Evolutionary conservation across 345 rosid genomes (phyloP).

Genomic region (Trapa bicornis): DNA sequence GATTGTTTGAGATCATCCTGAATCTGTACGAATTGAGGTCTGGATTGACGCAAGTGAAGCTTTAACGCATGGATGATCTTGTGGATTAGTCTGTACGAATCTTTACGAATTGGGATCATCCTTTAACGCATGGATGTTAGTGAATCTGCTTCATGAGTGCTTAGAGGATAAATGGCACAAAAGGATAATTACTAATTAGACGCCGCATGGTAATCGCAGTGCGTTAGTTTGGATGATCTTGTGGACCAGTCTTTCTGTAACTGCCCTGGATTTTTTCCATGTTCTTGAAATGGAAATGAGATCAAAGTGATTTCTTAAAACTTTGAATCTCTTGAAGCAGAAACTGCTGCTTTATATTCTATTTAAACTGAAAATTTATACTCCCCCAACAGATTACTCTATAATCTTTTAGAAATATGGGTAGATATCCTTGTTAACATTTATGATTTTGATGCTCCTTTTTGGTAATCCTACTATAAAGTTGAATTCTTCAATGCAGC

Average conservation of each 20-base stretch:
- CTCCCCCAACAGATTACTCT: neutral
- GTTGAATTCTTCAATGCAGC: slow-evolving; percentile 30
- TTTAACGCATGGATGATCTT: neutral
- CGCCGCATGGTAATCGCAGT: neutral
- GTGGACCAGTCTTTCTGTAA: neutral
- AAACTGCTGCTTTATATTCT: neutral
- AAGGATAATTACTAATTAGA: neutral
- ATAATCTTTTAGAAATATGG: neutral
- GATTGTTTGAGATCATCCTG: neutral
- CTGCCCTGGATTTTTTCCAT: neutral
- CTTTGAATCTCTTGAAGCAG: neutral
- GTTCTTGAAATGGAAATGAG: neutral
- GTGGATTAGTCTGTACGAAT: neutral
- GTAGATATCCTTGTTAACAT: neutral
- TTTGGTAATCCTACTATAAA: too few species aligned
- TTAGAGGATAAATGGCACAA: neutral
- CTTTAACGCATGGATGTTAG: neutral
- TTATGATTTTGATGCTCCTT: neutral
- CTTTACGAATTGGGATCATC: neutral
- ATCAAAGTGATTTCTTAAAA: neutral
- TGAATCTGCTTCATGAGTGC: neutral
- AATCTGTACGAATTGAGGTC: neutral
- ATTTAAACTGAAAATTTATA: neutral
- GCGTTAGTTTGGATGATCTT: neutral
- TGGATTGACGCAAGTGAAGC: neutral